These are phyloP conservation scores for Chlorella ohadii DNA, from an alignment of 139 green algal species.

Conservation along the genomic window DNA sequence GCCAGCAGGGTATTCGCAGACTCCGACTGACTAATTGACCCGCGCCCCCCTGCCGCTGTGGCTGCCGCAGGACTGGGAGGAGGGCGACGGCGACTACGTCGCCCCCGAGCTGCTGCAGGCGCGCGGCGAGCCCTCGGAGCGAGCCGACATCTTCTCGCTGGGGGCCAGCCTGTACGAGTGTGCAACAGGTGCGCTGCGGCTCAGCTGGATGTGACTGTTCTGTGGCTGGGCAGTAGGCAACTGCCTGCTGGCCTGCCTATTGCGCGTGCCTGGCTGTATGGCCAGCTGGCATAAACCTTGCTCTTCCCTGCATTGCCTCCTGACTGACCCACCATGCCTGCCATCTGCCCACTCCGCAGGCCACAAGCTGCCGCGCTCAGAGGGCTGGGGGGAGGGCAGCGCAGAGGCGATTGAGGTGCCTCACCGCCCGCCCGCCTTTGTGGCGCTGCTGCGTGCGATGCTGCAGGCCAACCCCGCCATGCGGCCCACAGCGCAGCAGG, in stretches of 20 bases:
- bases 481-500: conserved; percentile 39
- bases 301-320: no score
- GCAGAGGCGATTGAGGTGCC: conserved; percentile 2
- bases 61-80: conserved; percentile 71
- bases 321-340: neutral
- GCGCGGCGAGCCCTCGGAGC: conserved; percentile 41
- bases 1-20: no score
- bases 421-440: conserved; percentile 31
- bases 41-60: neutral
- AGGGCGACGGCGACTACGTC: conserved; percentile 85
- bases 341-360: neutral
- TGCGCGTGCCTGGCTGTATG: no score
- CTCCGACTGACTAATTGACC: no score
- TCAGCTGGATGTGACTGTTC: neutral
- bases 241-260: neutral
- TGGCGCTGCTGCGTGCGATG: conserved; percentile 41
- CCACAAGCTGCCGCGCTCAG: conserved; percentile 8
- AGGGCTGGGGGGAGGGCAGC: conserved; percentile 1
- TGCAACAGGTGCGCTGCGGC: conserved; percentile 46
- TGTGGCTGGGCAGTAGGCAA: neutral
- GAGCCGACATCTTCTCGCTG: conserved; percentile 73
- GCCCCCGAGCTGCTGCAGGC: conserved; percentile 77
- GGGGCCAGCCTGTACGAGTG: conserved; percentile 73
- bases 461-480: conserved; percentile 23
- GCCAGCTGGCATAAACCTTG: no score